phyloP scores from a whole-genome alignment of 768 basidiomycete species.

The Lactifluus echinatus region DNA sequence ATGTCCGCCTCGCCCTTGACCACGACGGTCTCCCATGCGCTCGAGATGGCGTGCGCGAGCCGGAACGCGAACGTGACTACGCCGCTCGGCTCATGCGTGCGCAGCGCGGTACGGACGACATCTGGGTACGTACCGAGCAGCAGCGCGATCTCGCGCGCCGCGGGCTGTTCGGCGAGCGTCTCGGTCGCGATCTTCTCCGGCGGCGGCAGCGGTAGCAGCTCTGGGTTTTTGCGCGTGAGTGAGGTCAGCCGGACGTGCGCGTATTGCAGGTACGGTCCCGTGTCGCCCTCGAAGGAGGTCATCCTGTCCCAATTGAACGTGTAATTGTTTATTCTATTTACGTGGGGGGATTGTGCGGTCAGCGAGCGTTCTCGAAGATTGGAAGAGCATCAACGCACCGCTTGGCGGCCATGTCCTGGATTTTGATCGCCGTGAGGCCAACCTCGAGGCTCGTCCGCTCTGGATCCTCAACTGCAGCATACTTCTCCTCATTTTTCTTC shows the following conservation, averaged over 20 bases:
- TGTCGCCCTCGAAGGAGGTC: constrained; percentile 94
- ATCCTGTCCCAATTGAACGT: constrained; percentile 91
- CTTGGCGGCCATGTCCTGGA: constrained; percentile 95
- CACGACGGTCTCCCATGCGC: constrained; percentile 85
- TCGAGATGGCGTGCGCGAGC: constrained; percentile 80
- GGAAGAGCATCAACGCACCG: constrained; percentile 42
- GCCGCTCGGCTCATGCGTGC: constrained; percentile 81
- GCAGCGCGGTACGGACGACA: constrained; percentile 77
- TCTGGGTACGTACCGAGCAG: constrained; percentile 89
- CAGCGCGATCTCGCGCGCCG: constrained; percentile 78
- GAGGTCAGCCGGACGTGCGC: constrained; percentile 90
- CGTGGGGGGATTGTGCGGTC: background rate
- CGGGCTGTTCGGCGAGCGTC: constrained; percentile 55
- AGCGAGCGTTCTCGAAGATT: background rate
- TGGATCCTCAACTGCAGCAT: constrained; percentile 80
- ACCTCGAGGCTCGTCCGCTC: constrained; percentile 70
- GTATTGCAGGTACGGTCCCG: constrained; percentile 93
- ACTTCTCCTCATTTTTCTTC: constrained; percentile 91
- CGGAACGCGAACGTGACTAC: constrained; percentile 88
- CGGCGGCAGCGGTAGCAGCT: constrained; percentile 68
- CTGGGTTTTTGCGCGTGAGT: constrained; percentile 85
- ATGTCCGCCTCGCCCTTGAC: constrained; percentile 76
- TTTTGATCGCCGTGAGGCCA: constrained; percentile 93
- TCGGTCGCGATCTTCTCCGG: constrained; percentile 59
- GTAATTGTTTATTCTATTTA: constrained; percentile 83